Evolutionary conservation across 192 early-diverging fungal species (phyloP).

Genomic region (Podochytrium sp.): DNA sequence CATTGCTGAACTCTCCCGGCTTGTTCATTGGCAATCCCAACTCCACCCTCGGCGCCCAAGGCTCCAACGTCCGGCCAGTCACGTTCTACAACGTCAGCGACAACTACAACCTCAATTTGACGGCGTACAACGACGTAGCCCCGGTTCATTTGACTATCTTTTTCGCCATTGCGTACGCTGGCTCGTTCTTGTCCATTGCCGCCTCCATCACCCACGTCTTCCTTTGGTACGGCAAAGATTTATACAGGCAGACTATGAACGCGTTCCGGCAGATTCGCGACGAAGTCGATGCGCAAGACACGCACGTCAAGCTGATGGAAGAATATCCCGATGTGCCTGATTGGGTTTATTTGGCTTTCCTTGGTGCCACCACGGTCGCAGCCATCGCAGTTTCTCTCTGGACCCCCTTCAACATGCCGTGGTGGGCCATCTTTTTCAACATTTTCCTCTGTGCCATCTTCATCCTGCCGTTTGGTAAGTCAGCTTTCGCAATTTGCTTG

Average conservation of each 20-base stretch:
- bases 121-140: conserved; percentile 30
- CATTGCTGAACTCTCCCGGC: conserved; percentile 8
- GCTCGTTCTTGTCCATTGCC: conserved; percentile 54
- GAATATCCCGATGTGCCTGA: conserved; percentile 50
- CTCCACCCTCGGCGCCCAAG: neutral
- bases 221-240: conserved; percentile 45
- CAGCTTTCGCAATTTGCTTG: too few species aligned
- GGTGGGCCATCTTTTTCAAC: conserved; percentile 65
- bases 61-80: conserved; percentile 2
- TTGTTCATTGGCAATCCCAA: conserved; percentile 23
- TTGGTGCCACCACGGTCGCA: conserved; percentile 31
- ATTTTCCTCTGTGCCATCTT: conserved; percentile 26
- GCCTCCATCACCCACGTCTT: conserved; percentile 61
- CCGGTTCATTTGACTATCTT: conserved; percentile 27
- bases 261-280: conserved; percentile 17
- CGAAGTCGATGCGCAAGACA: conserved; percentile 46
- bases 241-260: conserved; percentile 17
- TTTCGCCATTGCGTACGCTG: conserved; percentile 36
- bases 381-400: conserved; percentile 3
- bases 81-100: conserved; percentile 20
- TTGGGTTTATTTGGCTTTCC: conserved; percentile 60
- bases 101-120: conserved; percentile 30
- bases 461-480: conserved; percentile 64
- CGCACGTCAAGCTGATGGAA: conserved; percentile 40
- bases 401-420: conserved; percentile 70